phyloP scores from a whole-genome alignment of 371 early-diverging fungal genomes.

The Mucor racemosus region DNA sequence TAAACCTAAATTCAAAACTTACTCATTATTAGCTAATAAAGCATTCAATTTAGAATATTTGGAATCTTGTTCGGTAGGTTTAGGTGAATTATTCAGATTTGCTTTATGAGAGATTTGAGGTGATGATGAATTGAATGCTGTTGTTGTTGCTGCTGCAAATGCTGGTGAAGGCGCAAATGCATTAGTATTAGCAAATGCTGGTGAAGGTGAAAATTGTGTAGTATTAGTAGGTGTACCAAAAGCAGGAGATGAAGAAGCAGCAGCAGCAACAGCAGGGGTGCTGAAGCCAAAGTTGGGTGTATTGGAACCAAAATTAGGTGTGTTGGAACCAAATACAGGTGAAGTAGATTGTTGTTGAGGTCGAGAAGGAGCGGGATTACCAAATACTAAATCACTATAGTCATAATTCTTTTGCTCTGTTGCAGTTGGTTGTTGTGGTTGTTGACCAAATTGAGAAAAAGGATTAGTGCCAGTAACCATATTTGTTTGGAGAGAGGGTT shows the following conservation, averaged over 20 bases:
- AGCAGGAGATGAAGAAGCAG: conserved; percentile 1
- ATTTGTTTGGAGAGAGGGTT: conserved; percentile 21
- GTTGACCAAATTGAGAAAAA: conserved; percentile 23
- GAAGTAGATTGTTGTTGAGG: conserved; percentile 19
- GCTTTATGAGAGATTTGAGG: conserved; percentile 4
- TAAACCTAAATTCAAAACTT: neutral
- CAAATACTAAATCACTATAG: conserved; percentile 28
- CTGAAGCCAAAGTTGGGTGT: neutral
- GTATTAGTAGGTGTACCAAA: neutral
- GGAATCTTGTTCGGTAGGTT: conserved; percentile 13
- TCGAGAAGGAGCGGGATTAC: conserved; percentile 9
- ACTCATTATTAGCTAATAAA: conserved; percentile 33
- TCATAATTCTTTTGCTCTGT: conserved; percentile 20
- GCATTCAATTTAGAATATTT: conserved; percentile 32
- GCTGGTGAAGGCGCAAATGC: neutral
- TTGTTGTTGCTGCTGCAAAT: neutral
- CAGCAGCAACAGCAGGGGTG: neutral
- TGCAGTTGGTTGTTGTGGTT: conserved; percentile 15
- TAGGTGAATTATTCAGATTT: neutral
- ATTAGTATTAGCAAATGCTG: conserved; percentile 14
- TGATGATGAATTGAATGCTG: neutral
- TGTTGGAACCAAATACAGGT: conserved; percentile 2
- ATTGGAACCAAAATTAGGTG: conserved; percentile 12
- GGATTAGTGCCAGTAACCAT: conserved; percentile 32
- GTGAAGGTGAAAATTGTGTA: conserved; percentile 8